These are phyloP conservation scores for Geotrichum histeridarum DNA, from an alignment of 1,139 yeast species.

Conservation along the genomic window DNA sequence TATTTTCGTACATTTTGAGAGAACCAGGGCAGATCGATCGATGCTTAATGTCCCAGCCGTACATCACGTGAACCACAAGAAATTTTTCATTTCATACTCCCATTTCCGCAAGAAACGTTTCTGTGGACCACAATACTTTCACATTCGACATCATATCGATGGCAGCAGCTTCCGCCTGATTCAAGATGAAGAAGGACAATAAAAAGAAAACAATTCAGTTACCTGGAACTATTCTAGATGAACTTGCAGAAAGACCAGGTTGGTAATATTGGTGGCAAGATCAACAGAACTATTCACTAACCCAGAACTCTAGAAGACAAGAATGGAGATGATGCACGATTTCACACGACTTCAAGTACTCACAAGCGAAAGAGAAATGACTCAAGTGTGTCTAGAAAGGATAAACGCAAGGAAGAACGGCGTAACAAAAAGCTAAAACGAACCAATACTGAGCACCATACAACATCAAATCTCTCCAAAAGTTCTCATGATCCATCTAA, in stretches of 20 bases:
- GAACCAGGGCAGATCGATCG: no score
- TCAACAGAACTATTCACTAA: background rate
- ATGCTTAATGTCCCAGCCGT: background rate
- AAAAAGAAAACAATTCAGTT: constrained; percentile 12
- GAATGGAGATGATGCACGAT: constrained; percentile 2
- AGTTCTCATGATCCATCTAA: background rate
- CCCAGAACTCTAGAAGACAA: background rate
- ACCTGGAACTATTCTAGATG: constrained; percentile 14
- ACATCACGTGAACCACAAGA: background rate
- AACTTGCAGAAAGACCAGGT: constrained; percentile 9
- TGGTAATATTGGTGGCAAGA: background rate
- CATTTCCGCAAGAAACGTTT: background rate
- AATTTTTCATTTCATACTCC: no score
- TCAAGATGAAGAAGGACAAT: background rate
- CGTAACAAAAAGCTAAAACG: constrained; percentile 22
- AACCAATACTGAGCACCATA: constrained; percentile 1
- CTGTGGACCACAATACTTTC: background rate
- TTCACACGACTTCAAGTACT: constrained; percentile 7
- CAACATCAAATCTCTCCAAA: constrained; percentile 4
- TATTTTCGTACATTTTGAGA: no score
- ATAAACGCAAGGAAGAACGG: constrained; percentile 26
- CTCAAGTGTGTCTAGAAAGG: constrained; percentile 20
- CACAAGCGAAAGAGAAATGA: constrained; percentile 9
- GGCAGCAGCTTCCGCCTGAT: background rate
- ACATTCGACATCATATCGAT: background rate